Evolutionary conservation across 1,139 yeast species (phyloP).

Genomic region (Sugiyamaella neomexicana): DNA sequence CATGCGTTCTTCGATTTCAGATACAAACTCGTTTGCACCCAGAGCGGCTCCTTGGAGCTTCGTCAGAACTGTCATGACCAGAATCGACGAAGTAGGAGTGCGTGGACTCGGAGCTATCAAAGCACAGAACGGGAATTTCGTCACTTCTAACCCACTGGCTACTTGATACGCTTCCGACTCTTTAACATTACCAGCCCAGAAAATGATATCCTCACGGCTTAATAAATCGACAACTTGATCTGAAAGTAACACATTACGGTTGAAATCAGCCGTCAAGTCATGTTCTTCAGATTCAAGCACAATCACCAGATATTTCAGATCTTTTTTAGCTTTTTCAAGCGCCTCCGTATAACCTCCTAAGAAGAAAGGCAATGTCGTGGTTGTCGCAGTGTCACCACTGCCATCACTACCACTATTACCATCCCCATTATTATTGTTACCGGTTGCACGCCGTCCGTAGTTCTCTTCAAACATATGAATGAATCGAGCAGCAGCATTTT

Average conservation of each 20-base stretch:
- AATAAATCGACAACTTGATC: slow-evolving; percentile 55
- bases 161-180: slow-evolving; percentile 84
- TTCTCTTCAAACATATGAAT: slow-evolving; percentile 44
- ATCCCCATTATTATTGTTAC: not conserved
- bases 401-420: slow-evolving; percentile 7
- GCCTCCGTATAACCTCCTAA: slow-evolving; percentile 82
- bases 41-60: slow-evolving; percentile 61
- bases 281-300: slow-evolving; percentile 74
- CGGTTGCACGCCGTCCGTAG: slow-evolving; percentile 29
- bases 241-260: slow-evolving; percentile 57
- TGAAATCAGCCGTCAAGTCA: slow-evolving; percentile 58
- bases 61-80: slow-evolving; percentile 57
- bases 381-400: not conserved
- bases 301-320: slow-evolving; percentile 69
- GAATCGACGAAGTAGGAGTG: slow-evolving; percentile 39
- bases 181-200: slow-evolving; percentile 89
- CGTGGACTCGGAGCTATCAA: slow-evolving; percentile 53
- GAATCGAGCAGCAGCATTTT: slow-evolving; percentile 45
- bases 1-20: slow-evolving; percentile 38
- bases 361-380: slow-evolving; percentile 44
- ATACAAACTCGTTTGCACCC: slow-evolving; percentile 40
- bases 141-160: slow-evolving; percentile 70
- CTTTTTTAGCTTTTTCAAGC: slow-evolving; percentile 60
- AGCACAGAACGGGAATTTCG: slow-evolving; percentile 80
- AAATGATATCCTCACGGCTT: slow-evolving; percentile 51